Evolutionary conservation across 1,139 yeast species (phyloP), one percentile per base, ranked within the genome.

Genomic region (Lodderomyces jiufengensis): DNA sequence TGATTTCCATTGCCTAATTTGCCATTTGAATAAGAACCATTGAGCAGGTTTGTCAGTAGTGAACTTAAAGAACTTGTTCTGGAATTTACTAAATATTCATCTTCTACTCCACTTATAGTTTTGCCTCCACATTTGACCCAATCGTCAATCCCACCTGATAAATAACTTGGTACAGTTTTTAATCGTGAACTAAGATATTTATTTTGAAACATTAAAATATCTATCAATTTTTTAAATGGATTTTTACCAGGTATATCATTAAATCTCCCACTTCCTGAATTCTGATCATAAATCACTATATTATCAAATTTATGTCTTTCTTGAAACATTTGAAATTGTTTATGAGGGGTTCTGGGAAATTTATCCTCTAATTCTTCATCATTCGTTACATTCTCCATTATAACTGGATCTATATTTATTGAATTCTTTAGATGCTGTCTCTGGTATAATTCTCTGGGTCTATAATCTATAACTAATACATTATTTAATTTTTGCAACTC

Each of bases 351-450:
- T 24, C 77, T 56, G 27, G 75, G 61, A 18, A 90, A 63, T 24
- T 75, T 60, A 25, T 69, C 73, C 47, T 81, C 84, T 21, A 87
- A 55, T 37, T 80, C 86, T 34, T 59, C 63, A 48, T 82, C 90
- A 2, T 72, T 67, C 43, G 72, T 51, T 9, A 40, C 15, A 3
- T 22, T 8, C 8, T 31, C 28, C 8, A 43, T 27, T 18, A 21
- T 14, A 6, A 14, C 44, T 4, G 95, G 95, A 39, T 84, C 95
- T 10, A 87, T 73, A 52, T 88, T 83, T 12, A 84, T 71, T 7
- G 81, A 57, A 32, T 80, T 73, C 14, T 70, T 67, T 23, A 88
- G 76, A 52, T 83, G 95, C 27, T 75, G 72, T 34, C 64, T 66
- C 31, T 75, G 70, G 54, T 71, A 85, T 29, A 75, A 80, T 16